phyloP scores from a whole-genome alignment of 1,139 yeast genomes.

The Yamadazyma trypodendri region DNA sequence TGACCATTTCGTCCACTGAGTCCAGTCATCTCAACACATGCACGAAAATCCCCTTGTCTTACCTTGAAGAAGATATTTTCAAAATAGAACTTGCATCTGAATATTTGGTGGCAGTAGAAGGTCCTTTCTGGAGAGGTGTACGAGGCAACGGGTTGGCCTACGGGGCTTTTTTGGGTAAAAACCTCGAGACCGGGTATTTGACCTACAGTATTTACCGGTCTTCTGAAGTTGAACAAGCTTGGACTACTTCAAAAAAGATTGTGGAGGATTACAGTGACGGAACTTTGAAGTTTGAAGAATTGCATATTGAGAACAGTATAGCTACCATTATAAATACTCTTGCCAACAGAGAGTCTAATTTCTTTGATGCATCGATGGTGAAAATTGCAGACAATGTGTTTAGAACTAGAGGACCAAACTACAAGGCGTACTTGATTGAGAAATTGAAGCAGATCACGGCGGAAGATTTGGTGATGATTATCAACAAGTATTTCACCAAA shows the following conservation, averaged over 20 bases:
- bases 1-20: slow-evolving; percentile 83
- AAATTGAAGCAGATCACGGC: slow-evolving; percentile 52
- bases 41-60: slow-evolving; percentile 64
- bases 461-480: slow-evolving; percentile 54
- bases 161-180: slow-evolving; percentile 67
- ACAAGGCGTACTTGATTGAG: slow-evolving; percentile 46
- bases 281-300: slow-evolving; percentile 49
- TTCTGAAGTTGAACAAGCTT: slow-evolving; percentile 75
- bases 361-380: slow-evolving; percentile 59
- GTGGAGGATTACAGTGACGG: slow-evolving; percentile 65
- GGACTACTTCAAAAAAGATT: slow-evolving; percentile 63
- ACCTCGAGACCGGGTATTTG: slow-evolving; percentile 67
- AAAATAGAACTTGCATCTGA: slow-evolving; percentile 74
- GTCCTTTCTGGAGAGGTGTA: slow-evolving; percentile 96
- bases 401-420: slow-evolving; percentile 69
- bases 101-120: slow-evolving; percentile 84
- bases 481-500: slow-evolving; percentile 59
- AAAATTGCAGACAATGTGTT: slow-evolving; percentile 68
- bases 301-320: slow-evolving; percentile 67
- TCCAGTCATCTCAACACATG: slow-evolving; percentile 70
- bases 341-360: slow-evolving; percentile 64
- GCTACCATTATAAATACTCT: slow-evolving; percentile 70
- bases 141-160: slow-evolving; percentile 96
- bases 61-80: slow-evolving; percentile 64
- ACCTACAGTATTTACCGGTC: slow-evolving; percentile 76